phyloP scores from a whole-genome alignment of 768 basidiomycete species.

The Mycena metata region DNA sequence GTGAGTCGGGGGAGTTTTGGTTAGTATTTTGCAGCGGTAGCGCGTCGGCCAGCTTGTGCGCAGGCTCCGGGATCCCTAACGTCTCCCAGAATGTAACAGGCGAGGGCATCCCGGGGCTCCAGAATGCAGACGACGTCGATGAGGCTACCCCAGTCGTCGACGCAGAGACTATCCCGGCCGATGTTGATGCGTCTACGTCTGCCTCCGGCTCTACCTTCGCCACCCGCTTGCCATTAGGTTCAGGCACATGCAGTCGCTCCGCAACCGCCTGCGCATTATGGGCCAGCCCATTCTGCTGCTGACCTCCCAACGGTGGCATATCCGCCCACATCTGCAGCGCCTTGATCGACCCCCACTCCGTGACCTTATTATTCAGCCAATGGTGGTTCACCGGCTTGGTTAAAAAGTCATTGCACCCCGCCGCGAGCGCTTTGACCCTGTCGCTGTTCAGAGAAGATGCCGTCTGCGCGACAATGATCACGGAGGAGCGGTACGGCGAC shows the following conservation, averaged over 20 bases:
- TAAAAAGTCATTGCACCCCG: slow-evolving; percentile 98
- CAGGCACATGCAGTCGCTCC: slow-evolving; percentile 61
- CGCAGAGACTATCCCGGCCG: neutral
- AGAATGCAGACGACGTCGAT: slow-evolving; percentile 31
- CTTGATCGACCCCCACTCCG: slow-evolving; percentile 99
- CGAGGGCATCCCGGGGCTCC: slow-evolving; percentile 32
- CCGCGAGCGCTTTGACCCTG: slow-evolving; percentile 96
- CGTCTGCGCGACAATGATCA: slow-evolving; percentile 99
- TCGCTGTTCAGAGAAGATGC: slow-evolving; percentile 96
- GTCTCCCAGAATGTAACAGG: slow-evolving; percentile 34
- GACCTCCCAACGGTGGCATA: slow-evolving; percentile 69
- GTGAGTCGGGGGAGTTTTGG: slow-evolving; percentile 24
- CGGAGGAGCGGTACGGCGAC: slow-evolving; percentile 89
- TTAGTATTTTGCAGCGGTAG: slow-evolving; percentile 10
- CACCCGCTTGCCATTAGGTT: slow-evolving; percentile 46
- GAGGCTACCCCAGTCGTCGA: slow-evolving; percentile 20
- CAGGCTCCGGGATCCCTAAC: slow-evolving; percentile 29
- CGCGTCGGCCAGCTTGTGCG: slow-evolving; percentile 1
- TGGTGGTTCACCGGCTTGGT: slow-evolving; percentile 96
- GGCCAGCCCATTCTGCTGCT: slow-evolving; percentile 48
- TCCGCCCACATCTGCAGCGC: slow-evolving; percentile 95
- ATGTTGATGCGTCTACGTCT: neutral
- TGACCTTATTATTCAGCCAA: slow-evolving; percentile 98
- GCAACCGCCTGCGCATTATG: slow-evolving; percentile 60
- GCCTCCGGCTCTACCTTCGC: slow-evolving; percentile 18